Base-by-base conservation (phyloP, 2,329 filamentous ascomycete species). In the Xylariaceae sp. region DNA sequence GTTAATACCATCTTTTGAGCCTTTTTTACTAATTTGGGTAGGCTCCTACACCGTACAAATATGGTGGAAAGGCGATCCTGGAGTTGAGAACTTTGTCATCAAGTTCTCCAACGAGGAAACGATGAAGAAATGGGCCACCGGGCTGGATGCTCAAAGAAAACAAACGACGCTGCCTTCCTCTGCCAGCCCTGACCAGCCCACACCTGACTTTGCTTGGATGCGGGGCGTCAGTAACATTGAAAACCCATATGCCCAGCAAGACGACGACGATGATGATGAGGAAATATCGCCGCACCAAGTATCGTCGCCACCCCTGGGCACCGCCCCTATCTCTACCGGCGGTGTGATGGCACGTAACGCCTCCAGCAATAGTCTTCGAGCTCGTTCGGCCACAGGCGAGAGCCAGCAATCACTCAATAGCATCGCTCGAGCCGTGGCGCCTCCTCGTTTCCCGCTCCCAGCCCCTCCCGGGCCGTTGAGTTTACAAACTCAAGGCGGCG, bases 1-100 rank as follows among this genome's bases (percentile, higher is more conserved):
- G 11, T n/a, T n/a, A n/a, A n/a, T n/a, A n/a, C n/a, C n/a, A n/a
- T n/a, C n/a, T n/a, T n/a, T 26, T 23, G 22, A 38, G 26, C 31
- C 36, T 37, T 23, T 26, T 21, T 38, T 44, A 24, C 42, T 8
- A 27, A 35, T 22, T 22, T 24, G 12, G 32, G 9, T 50, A 92
- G 88, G 87, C 30, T 90, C 86, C 9, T 94, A 96, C 56, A 90
- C 85, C 2, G 85, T 95, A 40, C 90, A 96, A 55, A 96, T 98
- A 36, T 95, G 89, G 72, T 98, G 92, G 92, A 96, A 92, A 61
- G 90, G 90, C 21, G 90, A 96, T 45, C 87, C 89, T 0, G 87
- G 86, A 4, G 87, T 95, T 19, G 90, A 98, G 56, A 94, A 93
- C 53, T 96, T 98, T 58, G 80, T 90, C 50, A 94, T 98, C 54